These are phyloP conservation scores for Cercophora samala DNA, from an alignment of 495 filamentous ascomycete species.

Conservation along the genomic window DNA sequence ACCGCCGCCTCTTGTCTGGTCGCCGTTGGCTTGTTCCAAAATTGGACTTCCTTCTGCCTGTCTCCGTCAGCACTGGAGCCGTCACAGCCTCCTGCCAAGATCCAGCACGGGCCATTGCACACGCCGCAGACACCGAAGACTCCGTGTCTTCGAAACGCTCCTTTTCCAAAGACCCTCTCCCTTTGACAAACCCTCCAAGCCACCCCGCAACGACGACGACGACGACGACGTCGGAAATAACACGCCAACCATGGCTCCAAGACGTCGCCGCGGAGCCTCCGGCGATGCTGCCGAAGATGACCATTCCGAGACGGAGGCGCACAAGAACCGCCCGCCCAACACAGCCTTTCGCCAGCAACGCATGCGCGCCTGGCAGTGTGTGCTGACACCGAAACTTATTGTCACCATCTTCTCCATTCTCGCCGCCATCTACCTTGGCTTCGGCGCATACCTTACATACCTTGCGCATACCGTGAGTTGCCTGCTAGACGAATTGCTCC, in stretches of 20 bases:
- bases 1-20: background rate
- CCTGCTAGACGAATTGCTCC: background rate
- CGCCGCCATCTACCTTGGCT: constrained; percentile 35
- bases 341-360: constrained; percentile 40
- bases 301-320: constrained; percentile 25
- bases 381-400: constrained; percentile 39
- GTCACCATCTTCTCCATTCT: constrained; percentile 38
- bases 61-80: constrained; percentile 5
- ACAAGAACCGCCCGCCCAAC: constrained; percentile 37
- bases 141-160: constrained; percentile 29
- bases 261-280: constrained; percentile 33
- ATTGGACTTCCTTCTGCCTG: background rate
- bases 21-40: background rate
- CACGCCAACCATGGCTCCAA: constrained; percentile 32
- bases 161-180: constrained; percentile 15
- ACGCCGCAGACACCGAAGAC: constrained; percentile 27
- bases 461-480: constrained; percentile 32
- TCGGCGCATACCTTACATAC: constrained; percentile 36
- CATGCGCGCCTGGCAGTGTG: constrained; percentile 39
- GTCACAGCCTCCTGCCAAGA: constrained; percentile 34
- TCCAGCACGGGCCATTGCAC: constrained; percentile 28
- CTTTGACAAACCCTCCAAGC: constrained; percentile 12
- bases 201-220: constrained; percentile 10
- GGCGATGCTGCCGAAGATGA: constrained; percentile 29
- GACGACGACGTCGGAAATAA: constrained; percentile 8